Base-by-base conservation (phyloP, 2,329 filamentous ascomycete species). In the Fusarium sp. region DNA sequence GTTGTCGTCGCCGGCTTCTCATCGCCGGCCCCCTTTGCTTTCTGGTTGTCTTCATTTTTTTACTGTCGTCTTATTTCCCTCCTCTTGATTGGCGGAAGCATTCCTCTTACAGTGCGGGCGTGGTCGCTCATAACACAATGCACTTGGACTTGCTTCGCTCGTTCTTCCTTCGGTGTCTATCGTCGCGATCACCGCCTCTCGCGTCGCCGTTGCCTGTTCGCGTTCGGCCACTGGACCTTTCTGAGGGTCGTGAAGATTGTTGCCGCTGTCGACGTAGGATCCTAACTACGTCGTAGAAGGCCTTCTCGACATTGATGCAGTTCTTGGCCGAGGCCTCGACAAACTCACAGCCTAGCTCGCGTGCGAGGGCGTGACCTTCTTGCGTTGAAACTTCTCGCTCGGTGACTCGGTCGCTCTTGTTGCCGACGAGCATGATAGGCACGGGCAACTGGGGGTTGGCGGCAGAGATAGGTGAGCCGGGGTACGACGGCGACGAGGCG, bases 261-360 rank as follows among this genome's bases (percentile, higher is more conserved):
- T 94, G 92, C 79, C 94, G 90, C 84, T 98, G 95, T 78, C 94
- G 91, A 77, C 97, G 92, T 75, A 99, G 87, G 82, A 97, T 94
- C 77, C 97, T 89, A 64, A 98, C 97, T 9, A 99, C 97, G 81
- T 99, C 97, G 84, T 98, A 98, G 81, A 99, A 98, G 35, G 95
- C 96, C 88, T 97, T 98, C 84, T 98, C 97, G 63, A 98, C 96
- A 80, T 98, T 98, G 87, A 98, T 95, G 85, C 95, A 98, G 82
- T 98, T 98, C 87, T 98, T 98, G 38, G 96, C 96, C 8, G 95
- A 98, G 2, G 96, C 95, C 84, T 98, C 96, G 78, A 98, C 95
- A 79, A 98, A 98, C 78, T 98, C 95, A 85, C 97, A 98, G 73
- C 95, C 95, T 42, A 99, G 87, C 80, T 98, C 95, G 79, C 95